A percentile compares a stretch with the other conserved stretches of the same genome.
These are phyloP conservation scores for Backusella tuberculispora DNA, from an alignment of 192 early-diverging fungal species.

Conservation along the genomic window DNA sequence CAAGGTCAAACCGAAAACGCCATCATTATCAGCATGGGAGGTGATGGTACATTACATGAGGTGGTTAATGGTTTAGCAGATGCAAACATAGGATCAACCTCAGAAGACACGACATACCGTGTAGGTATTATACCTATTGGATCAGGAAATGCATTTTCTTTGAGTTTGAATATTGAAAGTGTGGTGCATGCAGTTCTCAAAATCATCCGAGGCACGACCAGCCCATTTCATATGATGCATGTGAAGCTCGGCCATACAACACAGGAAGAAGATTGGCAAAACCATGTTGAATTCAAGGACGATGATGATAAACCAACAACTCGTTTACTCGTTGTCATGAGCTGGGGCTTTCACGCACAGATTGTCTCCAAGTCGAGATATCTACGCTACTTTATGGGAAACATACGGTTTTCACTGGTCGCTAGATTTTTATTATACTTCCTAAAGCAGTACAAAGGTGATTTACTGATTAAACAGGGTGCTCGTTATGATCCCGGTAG, in stretches of 20 bases:
- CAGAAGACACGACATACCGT: slow-evolving; percentile 15
- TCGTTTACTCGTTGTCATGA: slow-evolving; percentile 48
- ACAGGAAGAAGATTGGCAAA: slow-evolving; percentile 30
- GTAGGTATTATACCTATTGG: slow-evolving; percentile 51
- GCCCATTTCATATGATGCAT: slow-evolving; percentile 39
- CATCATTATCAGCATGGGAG: slow-evolving; percentile 51
- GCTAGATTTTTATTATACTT: slow-evolving; percentile 46
- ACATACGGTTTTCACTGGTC: slow-evolving; percentile 47
- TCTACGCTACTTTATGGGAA: slow-evolving; percentile 50
- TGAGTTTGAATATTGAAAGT: slow-evolving; percentile 39
- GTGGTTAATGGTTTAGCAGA: slow-evolving; percentile 51
- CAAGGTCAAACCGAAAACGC: not conserved
- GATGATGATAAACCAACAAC: not conserved
- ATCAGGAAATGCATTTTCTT: slow-evolving; percentile 53
- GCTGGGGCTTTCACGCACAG: slow-evolving; percentile 56
- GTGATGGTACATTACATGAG: slow-evolving; percentile 56
- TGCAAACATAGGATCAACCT: slow-evolving; percentile 4
- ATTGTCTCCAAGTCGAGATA: slow-evolving; percentile 53
- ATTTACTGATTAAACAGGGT: slow-evolving; percentile 34
- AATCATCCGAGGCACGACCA: slow-evolving; percentile 37
- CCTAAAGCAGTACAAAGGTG: slow-evolving; percentile 46
- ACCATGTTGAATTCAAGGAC: slow-evolving; percentile 25
- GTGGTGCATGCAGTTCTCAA: slow-evolving; percentile 44
- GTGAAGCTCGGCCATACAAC: slow-evolving; percentile 35
- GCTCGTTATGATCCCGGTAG: slow-evolving; percentile 30